A percentile compares a stretch with the other conserved stretches of the same genome.
Conservation (phyloP, 2,329 filamentous ascomycete genomes). For the Mycogone perniciosa region DNA sequence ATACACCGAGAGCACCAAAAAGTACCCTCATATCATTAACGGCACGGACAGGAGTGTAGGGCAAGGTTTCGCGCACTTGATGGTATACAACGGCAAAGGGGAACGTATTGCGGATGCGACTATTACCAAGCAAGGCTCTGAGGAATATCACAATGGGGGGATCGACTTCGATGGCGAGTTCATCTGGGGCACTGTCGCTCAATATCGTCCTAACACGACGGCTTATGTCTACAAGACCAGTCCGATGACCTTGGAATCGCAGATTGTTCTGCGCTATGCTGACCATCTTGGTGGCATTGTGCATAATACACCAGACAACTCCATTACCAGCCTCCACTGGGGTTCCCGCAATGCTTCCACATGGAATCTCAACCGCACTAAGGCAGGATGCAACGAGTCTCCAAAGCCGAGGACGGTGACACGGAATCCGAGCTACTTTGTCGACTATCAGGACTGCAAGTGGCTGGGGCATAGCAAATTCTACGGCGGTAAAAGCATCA, state of each 20-base stretch:
- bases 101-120: slow-evolving; percentile 38
- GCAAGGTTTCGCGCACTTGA: slow-evolving; percentile 38
- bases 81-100: slow-evolving; percentile 39
- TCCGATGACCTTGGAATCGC: slow-evolving; percentile 30
- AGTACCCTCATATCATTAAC: slow-evolving; percentile 39
- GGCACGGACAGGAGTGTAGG: slow-evolving; percentile 44
- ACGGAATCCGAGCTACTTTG: slow-evolving; percentile 37
- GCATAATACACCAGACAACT: slow-evolving; percentile 30
- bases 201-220: slow-evolving; percentile 43
- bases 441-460: slow-evolving; percentile 48
- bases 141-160: slow-evolving; percentile 42
- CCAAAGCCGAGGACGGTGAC: slow-evolving; percentile 16
- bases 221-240: slow-evolving; percentile 35
- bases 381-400: slow-evolving; percentile 15
- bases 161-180: slow-evolving; percentile 42
- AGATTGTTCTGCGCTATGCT: slow-evolving; percentile 27
- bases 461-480: slow-evolving; percentile 36
- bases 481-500: slow-evolving; percentile 33
- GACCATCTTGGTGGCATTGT: slow-evolving; percentile 44
- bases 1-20: slow-evolving; percentile 34
- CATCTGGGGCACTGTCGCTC: slow-evolving; percentile 40
- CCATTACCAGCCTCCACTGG: slow-evolving; percentile 40
- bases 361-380: slow-evolving; percentile 24
- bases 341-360: slow-evolving; percentile 35
- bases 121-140: slow-evolving; percentile 30